These are phyloP conservation scores for Tulasnella sp. DNA, from an alignment of 768 basidiomycete genomes.

Conservation along the genomic window DNA sequence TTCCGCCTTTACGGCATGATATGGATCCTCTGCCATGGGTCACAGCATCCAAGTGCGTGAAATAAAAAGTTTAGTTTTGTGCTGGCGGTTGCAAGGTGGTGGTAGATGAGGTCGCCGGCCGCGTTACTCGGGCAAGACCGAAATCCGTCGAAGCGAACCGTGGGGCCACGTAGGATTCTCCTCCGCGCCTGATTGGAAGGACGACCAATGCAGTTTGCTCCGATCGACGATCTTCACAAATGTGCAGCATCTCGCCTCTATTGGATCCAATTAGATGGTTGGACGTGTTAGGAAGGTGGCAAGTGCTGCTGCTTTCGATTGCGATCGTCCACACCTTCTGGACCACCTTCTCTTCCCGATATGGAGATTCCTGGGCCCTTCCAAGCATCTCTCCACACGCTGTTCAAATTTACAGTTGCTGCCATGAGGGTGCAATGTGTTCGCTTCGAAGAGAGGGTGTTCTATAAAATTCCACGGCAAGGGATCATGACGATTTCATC, in stretches of 20 bases:
- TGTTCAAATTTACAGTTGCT: no score
- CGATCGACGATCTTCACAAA: neutral
- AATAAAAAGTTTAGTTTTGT: neutral
- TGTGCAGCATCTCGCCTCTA: neutral
- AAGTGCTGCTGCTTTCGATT: neutral
- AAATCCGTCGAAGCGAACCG: neutral
- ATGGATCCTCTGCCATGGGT: constrained; percentile 55
- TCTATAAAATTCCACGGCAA: no score
- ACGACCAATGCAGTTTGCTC: neutral
- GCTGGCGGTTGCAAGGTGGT: neutral
- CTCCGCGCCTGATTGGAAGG: neutral
- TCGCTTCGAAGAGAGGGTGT: no score
- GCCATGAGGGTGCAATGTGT: no score
- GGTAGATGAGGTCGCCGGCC: neutral
- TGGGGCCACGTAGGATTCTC: neutral
- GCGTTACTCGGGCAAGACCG: neutral
- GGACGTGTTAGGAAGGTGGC: neutral
- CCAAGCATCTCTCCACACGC: no score
- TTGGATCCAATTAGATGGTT: neutral
- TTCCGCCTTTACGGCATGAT: constrained; percentile 81
- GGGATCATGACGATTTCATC: no score
- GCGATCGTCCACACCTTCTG: neutral
- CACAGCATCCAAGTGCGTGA: neutral
- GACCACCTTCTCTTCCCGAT: neutral
- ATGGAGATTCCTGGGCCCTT: neutral